Base-by-base conservation (phyloP, 805 yeast genomes). In the Zygoascus ofunaensis region DNA sequence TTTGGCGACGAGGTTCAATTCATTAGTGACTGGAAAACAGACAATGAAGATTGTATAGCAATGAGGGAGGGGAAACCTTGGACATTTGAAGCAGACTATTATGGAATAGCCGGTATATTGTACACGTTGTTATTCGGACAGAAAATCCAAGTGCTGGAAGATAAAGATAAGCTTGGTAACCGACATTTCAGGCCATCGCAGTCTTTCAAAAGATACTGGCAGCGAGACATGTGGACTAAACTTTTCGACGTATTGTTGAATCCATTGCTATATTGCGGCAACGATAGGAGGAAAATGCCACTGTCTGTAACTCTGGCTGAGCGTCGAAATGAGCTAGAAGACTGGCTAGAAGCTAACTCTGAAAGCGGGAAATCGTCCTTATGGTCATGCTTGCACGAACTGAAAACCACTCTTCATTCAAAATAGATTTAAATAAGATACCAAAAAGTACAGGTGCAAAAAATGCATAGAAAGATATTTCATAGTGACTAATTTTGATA, bases 41-140 rank as follows among this genome's bases (percentile, higher is more conserved):
- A 79, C 49, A 70, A 74, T 44, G 83, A 76, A 50, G 94, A 83
- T 52, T 85, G 94, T 56, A 76, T 76, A 3, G 86, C 81, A 53
- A 76, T 84, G 78, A 65, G 76, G 43, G 61, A 71, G 2, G 66
- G 72, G 3, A 55, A 67, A 41, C 73, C 82, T 0, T 87, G 95
- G 94, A 73, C 76, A 2, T 84, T 72, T 55, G 87, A 87, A 57
- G 79, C 81, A 2, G 97, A 87, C 62, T 86, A 86, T 57, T 82
- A 73, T 59, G 95, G 95, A 0, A 49, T 85, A 17, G 96, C 95
- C 0, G 73, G 78, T 28, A 74, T 83, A 0, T 65, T 86, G 2
- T 90, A 87, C 55, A 71, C 79, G 0, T 63, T 87, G 71, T 64
- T 87, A 15, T 87, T 79, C 66, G 94, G 94, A 0, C 66, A 70